Evolutionary conservation across 2,329 filamentous ascomycete genomes (phyloP), one percentile per base, ranked within the genome.

Genomic region (Calonectria naviculata): DNA sequence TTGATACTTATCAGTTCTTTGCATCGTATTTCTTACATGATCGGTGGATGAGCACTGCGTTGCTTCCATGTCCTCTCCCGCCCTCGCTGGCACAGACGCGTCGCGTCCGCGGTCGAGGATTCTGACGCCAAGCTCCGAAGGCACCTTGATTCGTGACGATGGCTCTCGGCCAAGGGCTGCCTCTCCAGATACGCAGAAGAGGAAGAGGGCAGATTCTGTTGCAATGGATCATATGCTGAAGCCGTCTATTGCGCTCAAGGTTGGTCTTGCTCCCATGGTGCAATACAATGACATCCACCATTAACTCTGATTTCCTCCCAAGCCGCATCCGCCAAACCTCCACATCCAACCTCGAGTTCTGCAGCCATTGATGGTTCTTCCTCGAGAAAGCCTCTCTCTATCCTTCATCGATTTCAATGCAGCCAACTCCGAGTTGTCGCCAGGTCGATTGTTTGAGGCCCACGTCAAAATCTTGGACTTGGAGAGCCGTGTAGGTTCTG

Each of bases 391-490:
- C 71, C 84, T 93, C 6, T 84, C 89, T 7, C 83, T 93, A n/a
- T 89, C 90, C 1, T 89, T 81, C 74, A 87, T 94, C 68, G 92
- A 93, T 77, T 85, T 91, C 44, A 81, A 84, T 26, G 81, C 85
- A 13, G 86, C 87, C 12, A 84, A 84, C 42, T 87, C 85, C 74
- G 87, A 87, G 24, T 84, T 91, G 26, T 84, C 87, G 17, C 84
- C 84, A 28, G 88, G 87, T 60, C 88, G 89, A 61, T 85, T 89
- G 54, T 93, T 90, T 79, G 89, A 92, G 75, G 89, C 90, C 9
- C 86, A 88, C 73, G 86, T 93, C 75, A 89, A 89, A 73, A 89
- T 92, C 68, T 83, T 93, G 71, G 91, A 93, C 72, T 86, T 91
- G 46, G 90, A 91, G 81, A 88, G 85, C 65, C 90, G 89, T n/a